Percentiles rank a stretch among this genome's conserved stretches.
Conservation (phyloP, 1,139 yeast genomes). For the Debaryomycetaceae sp. region DNA sequence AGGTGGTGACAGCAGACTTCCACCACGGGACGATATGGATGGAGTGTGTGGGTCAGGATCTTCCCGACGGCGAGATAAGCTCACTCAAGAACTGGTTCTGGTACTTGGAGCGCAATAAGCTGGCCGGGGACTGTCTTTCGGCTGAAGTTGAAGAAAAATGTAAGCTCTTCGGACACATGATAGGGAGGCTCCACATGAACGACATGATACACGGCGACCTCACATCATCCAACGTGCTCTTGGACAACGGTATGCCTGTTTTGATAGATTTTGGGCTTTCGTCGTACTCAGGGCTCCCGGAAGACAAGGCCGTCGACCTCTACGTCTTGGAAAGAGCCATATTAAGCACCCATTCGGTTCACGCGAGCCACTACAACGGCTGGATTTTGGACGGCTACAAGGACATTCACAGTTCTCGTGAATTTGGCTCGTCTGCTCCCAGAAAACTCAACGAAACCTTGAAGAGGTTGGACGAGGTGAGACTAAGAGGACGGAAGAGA, state of each 20-base stretch:
- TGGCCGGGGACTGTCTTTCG: slow-evolving; percentile 22
- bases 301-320: slow-evolving; percentile 94
- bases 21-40: slow-evolving; percentile 83
- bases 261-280: slow-evolving; percentile 91
- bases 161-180: slow-evolving; percentile 57
- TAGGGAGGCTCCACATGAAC: slow-evolving; percentile 69
- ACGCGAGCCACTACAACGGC: slow-evolving; percentile 57
- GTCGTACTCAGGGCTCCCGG: slow-evolving; percentile 71
- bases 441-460: slow-evolving; percentile 54
- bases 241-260: slow-evolving; percentile 47
- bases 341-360: slow-evolving; percentile 80
- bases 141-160: slow-evolving; percentile 42
- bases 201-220: slow-evolving; percentile 94
- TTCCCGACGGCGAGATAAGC: slow-evolving; percentile 49
- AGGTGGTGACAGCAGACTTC: slow-evolving; percentile 69
- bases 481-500: slow-evolving; percentile 91
- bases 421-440: slow-evolving; percentile 23
- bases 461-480: slow-evolving; percentile 72
- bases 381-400: slow-evolving; percentile 78
- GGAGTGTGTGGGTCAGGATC: slow-evolving; percentile 61
- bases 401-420: slow-evolving; percentile 27
- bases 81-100: slow-evolving; percentile 72
- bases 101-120: slow-evolving; percentile 44
- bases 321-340: slow-evolving; percentile 93
- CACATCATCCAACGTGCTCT: slow-evolving; percentile 82